Conservation (phyloP, 345 rosid species). For the Clarkia xantiana region DNA sequence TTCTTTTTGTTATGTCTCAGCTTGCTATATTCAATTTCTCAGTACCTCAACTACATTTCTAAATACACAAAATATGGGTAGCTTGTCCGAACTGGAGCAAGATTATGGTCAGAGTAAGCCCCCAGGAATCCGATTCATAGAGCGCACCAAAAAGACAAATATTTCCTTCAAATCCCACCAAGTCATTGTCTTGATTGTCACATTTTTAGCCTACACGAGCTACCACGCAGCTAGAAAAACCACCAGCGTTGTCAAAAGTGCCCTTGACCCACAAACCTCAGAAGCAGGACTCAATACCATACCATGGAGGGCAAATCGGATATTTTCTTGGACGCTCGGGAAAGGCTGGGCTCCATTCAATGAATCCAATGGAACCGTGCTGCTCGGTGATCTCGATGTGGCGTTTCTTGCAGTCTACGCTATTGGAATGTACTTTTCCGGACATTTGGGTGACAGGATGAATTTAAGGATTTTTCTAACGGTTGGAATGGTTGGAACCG, state of each 20-base stretch:
- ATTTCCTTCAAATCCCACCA: conserved; percentile 60
- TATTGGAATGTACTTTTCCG: conserved; percentile 72
- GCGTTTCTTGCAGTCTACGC: conserved; percentile 76
- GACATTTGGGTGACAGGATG: conserved; percentile 78
- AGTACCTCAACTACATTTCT: no score
- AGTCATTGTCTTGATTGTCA: conserved; percentile 61
- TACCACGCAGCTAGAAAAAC: conserved; percentile 78
- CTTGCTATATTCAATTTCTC: no score
- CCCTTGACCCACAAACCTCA: conserved; percentile 56
- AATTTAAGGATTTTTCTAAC: conserved; percentile 68
- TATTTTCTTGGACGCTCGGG: conserved; percentile 11
- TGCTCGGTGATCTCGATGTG: conserved; percentile 76
- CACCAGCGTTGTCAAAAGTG: conserved; percentile 74
- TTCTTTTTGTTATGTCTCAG: no score
- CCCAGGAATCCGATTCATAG: conserved; percentile 48
- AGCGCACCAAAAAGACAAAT: conserved; percentile 23
- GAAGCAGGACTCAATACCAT: conserved; percentile 3
- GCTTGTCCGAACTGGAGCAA: no score
- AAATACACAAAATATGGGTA: no score
- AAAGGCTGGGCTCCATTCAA: conserved; percentile 91
- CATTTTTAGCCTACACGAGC: conserved; percentile 65
- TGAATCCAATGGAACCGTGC: conserved; percentile 45
- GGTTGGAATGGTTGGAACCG: conserved; percentile 78
- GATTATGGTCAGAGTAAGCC: conserved; percentile 22
- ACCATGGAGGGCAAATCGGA: no score